Evolutionary conservation across 306 rosid genomes (phyloP).

Genomic region (Clitoria ternatea): DNA sequence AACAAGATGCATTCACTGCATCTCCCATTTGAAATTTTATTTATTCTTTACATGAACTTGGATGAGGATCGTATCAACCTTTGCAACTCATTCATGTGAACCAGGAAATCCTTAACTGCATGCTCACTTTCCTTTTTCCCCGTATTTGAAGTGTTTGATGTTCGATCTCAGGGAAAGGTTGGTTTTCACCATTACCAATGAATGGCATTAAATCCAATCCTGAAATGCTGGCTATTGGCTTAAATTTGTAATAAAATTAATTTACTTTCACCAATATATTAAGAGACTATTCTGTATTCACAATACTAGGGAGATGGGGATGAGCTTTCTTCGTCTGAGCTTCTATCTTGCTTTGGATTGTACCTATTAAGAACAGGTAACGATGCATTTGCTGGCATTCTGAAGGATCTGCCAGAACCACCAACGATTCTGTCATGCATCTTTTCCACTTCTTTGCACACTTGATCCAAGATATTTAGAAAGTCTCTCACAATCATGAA

Average conservation of each 20-base stretch:
- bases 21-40: conserved; percentile 21
- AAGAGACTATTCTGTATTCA: conserved; percentile 39
- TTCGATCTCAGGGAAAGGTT: conserved; percentile 13
- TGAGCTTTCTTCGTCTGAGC: conserved; percentile 91
- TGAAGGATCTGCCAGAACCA: conserved; percentile 86
- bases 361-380: conserved; percentile 87
- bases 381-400: conserved; percentile 69
- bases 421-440: conserved; percentile 77
- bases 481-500: conserved; percentile 95
- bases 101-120: background rate
- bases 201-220: conserved; percentile 26
- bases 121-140: conserved; percentile 17
- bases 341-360: conserved; percentile 56
- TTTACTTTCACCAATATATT: conserved; percentile 34
- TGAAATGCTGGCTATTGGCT: conserved; percentile 25
- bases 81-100: conserved; percentile 23
- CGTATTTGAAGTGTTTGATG: conserved; percentile 9
- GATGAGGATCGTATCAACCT: conserved; percentile 19
- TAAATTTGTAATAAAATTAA: conserved; percentile 22
- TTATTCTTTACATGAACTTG: conserved; percentile 1
- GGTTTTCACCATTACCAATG: conserved; percentile 2
- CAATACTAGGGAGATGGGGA: conserved; percentile 66
- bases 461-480: conserved; percentile 70
- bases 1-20: conserved; percentile 21
- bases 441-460: conserved; percentile 93